A percentile compares a stretch with the other conserved stretches of the same genome.
These are phyloP conservation scores for Metarhizium guizhouense DNA, from an alignment of 2,329 filamentous ascomycete genomes.

Conservation along the genomic window DNA sequence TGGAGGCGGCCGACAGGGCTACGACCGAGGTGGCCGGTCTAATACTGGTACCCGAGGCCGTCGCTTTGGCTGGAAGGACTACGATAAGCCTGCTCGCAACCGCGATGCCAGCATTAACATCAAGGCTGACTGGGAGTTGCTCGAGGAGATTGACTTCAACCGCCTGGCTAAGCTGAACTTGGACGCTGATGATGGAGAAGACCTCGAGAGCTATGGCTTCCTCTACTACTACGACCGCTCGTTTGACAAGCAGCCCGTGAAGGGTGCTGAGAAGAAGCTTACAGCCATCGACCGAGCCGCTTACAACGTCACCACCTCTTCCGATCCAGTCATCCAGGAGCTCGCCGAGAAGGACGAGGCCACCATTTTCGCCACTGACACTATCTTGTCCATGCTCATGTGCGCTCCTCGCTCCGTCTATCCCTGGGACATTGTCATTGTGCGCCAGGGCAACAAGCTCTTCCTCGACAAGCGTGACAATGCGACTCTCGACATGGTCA, in stretches of 20 bases:
- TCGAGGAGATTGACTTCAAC: slow-evolving; percentile 98
- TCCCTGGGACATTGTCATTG: slow-evolving; percentile 95
- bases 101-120: slow-evolving; percentile 94
- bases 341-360: slow-evolving; percentile 93
- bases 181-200: slow-evolving; percentile 89
- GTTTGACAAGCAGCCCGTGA: slow-evolving; percentile 89
- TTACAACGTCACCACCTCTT: slow-evolving; percentile 96
- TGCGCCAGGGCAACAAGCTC: slow-evolving; percentile 89
- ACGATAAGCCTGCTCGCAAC: slow-evolving; percentile 94
- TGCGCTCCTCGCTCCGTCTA: slow-evolving; percentile 94
- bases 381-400: slow-evolving; percentile 98
- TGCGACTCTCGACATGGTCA: slow-evolving; percentile 91
- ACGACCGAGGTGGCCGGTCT: slow-evolving; percentile 65
- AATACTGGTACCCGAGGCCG: slow-evolving; percentile 62
- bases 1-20: slow-evolving; percentile 59
- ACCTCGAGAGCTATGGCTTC: slow-evolving; percentile 93
- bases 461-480: slow-evolving; percentile 98
- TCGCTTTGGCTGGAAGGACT: slow-evolving; percentile 97
- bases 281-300: slow-evolving; percentile 85
- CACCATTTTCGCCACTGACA: slow-evolving; percentile 94
- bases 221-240: slow-evolving; percentile 96
- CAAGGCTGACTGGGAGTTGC: slow-evolving; percentile 87
- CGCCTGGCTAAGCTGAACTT: slow-evolving; percentile 92
- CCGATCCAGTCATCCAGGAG: slow-evolving; percentile 94
- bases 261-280: slow-evolving; percentile 79